Conservation (phyloP, 2,329 filamentous ascomycete genomes). For the Coleophoma cylindrospora region DNA sequence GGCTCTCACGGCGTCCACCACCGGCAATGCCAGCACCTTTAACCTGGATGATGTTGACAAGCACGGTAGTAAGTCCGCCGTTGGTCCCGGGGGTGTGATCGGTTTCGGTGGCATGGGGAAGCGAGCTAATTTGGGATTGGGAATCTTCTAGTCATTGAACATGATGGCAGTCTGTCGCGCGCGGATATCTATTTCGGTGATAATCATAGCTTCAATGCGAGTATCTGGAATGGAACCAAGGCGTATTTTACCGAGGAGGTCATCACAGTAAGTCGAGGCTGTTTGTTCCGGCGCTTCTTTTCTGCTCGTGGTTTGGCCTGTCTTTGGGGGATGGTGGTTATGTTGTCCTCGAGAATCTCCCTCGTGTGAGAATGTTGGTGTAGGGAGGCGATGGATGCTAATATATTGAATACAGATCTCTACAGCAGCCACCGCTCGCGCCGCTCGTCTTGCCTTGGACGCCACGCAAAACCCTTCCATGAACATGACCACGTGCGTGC, state of each 20-base stretch:
- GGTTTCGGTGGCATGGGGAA: too few relatives aligned
- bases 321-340: too few relatives aligned
- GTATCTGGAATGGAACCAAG: slow-evolving; percentile 3
- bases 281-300: background rate
- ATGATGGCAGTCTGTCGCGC: slow-evolving; percentile 6
- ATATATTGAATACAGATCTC: background rate
- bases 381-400: background rate
- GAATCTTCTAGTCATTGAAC: slow-evolving; percentile 5
- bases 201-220: slow-evolving; percentile 7
- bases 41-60: slow-evolving; percentile 7
- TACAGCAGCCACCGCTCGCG: background rate
- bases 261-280: background rate
- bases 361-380: too few relatives aligned
- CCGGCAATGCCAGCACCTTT: slow-evolving; percentile 4
- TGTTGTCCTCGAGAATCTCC: too few relatives aligned
- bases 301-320: background rate
- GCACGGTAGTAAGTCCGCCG: slow-evolving; percentile 3
- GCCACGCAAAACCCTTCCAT: background rate
- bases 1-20: slow-evolving; percentile 3
- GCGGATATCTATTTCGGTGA: slow-evolving; percentile 8
- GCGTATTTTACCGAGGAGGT: background rate
- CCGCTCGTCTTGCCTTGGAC: background rate
- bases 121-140: too few relatives aligned
- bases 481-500: background rate
- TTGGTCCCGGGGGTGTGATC: too few relatives aligned